A percentile compares a stretch with the other conserved stretches of the same genome.
phyloP scores from a whole-genome alignment of 768 basidiomycete species.

The Phaeotremella fagi region DNA sequence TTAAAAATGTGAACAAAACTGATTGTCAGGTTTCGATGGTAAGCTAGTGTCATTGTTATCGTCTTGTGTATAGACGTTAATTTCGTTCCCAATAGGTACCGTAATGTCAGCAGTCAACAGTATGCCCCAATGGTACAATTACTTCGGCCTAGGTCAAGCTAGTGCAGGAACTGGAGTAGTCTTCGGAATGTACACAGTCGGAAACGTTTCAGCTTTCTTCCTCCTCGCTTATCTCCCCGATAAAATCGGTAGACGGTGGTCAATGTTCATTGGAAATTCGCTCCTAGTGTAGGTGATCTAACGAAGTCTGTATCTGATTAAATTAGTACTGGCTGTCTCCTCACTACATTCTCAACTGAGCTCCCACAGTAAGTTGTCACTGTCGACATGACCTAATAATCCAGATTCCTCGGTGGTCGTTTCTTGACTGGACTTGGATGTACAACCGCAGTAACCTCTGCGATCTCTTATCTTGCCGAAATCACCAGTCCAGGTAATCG shows the following conservation, averaged over 20 bases:
- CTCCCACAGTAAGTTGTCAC: too few species aligned
- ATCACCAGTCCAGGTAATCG: constrained; percentile 54
- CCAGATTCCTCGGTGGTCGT: constrained; percentile 53
- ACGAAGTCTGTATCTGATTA: not conserved
- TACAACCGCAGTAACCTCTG: constrained; percentile 45
- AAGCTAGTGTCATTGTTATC: not conserved
- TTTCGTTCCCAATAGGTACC: too few species aligned
- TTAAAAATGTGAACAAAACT: not conserved
- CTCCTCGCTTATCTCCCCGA: constrained; percentile 53
- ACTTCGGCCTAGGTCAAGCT: constrained; percentile 50
- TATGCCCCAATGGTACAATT: constrained; percentile 52
- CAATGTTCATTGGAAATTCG: constrained; percentile 55
- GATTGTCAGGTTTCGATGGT: not conserved
- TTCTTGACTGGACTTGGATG: constrained; percentile 54
- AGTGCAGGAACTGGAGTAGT: constrained; percentile 54
- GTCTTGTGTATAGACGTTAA: constrained; percentile 53
- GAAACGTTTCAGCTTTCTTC: constrained; percentile 26
- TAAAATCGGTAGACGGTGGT: constrained; percentile 54
- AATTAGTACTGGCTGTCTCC: constrained; percentile 53
- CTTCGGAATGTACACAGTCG: constrained; percentile 56
- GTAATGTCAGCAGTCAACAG: constrained; percentile 57
- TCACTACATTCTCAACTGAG: constrained; percentile 55
- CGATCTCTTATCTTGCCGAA: constrained; percentile 45
- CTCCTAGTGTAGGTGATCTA: constrained; percentile 51
- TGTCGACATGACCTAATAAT: too few species aligned